Evolutionary conservation across 129 eudicot genomes (phyloP), one percentile per base, ranked within the genome.

Genomic region (Flaveria sonorensis): DNA sequence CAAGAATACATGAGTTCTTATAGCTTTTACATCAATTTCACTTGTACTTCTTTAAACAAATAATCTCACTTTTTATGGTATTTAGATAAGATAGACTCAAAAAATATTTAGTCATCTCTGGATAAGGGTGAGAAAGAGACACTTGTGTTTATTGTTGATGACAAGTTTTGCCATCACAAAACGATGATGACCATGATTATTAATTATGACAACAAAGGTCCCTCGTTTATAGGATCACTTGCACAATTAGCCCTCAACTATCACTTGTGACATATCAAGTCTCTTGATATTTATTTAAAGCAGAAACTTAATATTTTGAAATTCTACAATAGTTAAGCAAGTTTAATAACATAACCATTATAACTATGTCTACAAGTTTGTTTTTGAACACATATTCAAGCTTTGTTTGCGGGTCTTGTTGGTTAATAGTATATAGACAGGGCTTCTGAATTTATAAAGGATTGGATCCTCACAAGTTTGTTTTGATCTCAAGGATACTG

Each of bases 121-220:
- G 75, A 56, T 69, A 69, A 77, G 75, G 65, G 50, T 66, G 48
- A 36, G 71, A 39, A 36, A 7, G 71, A 66, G 68, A 74, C 43
- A 10, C 13, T 16, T 46, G 50, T 28, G 63, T 30, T 62, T 71
- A 45, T 28, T 48, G 43, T 24, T 79, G 46, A 39, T n/a, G 83
- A 79, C 65, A 79, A 79, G 83, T 32, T 64, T 55, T 73, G 83
- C 68, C 69, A 42, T 64, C 69, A 73, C 36, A 43, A 39, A 66
- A 73, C 32, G 69, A 79, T 52, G 51, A 32, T 65, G 68, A 80
- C 60, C 0, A 16, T 39, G 0, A n/a, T 23, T 28, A 7, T 14
- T 21, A 28, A 47, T 43, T 52, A n/a, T 60, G n/a, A 57, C 51
- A 59, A 19, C 55, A 28, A 53, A 42, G 62, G 70, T 70, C 48